Percentiles rank a stretch among this genome's conserved stretches.
phyloP scores from a whole-genome alignment of 768 basidiomycete genomes.

The Chalciporus sphaerocephalus region DNA sequence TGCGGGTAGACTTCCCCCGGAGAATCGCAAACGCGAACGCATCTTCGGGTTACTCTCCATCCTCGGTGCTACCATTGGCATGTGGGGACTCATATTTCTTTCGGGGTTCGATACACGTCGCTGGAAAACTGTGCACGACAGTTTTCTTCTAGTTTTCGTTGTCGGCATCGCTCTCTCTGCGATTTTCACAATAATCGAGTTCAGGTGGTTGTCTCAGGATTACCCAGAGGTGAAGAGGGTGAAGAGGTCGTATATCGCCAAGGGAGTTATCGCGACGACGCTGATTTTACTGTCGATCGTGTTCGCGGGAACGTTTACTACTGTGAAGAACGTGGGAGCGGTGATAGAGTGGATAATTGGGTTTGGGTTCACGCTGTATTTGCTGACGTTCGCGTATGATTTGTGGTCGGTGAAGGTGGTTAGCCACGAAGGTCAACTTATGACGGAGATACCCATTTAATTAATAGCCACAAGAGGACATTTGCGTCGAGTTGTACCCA shows the following conservation, averaged over 20 bases:
- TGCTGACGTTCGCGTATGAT: constrained; percentile 71
- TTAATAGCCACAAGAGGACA: not conserved
- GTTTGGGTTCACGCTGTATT: constrained; percentile 68
- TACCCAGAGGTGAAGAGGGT: constrained; percentile 44
- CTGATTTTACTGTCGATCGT: constrained; percentile 61
- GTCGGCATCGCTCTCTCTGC: constrained; percentile 67
- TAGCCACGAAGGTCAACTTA: not conserved
- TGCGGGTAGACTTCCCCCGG: constrained; percentile 58
- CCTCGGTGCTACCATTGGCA: constrained; percentile 57
- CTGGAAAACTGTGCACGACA: constrained; percentile 46
- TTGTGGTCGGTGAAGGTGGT: constrained; percentile 48
- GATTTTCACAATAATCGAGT: constrained; percentile 72
- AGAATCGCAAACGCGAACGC: constrained; percentile 54
- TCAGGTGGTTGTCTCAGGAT: constrained; percentile 60
- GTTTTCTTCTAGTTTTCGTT: constrained; percentile 70
- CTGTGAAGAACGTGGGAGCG: constrained; percentile 49
- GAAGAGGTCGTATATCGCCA: constrained; percentile 52
- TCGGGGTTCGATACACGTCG: constrained; percentile 68
- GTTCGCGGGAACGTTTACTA: constrained; percentile 53
- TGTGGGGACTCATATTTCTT: constrained; percentile 60
- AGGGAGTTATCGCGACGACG: constrained; percentile 53
- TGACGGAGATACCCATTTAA: constrained; percentile 3
- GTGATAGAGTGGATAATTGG: constrained; percentile 72
- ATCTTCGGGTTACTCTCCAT: constrained; percentile 56
- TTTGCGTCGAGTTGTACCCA: not conserved